Evolutionary conservation across 441 rosid species (phyloP).

Genomic region (Euphorbia schlechtendalii): DNA sequence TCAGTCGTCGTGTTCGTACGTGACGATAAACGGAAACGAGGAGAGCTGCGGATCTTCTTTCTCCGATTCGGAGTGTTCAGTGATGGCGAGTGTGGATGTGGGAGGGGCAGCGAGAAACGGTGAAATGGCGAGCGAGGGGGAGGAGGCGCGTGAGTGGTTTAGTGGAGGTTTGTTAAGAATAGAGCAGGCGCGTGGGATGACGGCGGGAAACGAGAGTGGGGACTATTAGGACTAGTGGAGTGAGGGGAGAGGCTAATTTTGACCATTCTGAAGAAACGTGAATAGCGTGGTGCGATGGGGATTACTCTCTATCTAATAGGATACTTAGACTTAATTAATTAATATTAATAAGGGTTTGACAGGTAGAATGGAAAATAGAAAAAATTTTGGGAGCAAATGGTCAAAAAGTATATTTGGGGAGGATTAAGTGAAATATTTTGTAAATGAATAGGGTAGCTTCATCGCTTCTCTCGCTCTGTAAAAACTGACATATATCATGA

Average conservation of each 20-base stretch:
- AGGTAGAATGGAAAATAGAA: too few relatives aligned
- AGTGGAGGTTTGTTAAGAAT: conserved; percentile 11
- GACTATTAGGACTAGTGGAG: conserved; percentile 5
- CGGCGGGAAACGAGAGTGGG: conserved; percentile 11
- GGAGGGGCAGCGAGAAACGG: conserved; percentile 20
- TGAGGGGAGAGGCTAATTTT: background rate
- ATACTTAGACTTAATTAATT: too few relatives aligned
- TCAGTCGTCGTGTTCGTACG: conserved; percentile 45
- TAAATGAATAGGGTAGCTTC: too few relatives aligned
- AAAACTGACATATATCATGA: too few relatives aligned
- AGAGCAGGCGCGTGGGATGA: too few relatives aligned
- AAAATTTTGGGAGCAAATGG: too few relatives aligned
- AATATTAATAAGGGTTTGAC: too few relatives aligned
- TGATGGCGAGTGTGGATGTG: conserved; percentile 57
- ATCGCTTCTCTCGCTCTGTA: too few relatives aligned
- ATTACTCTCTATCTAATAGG: background rate
- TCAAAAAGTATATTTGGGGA: too few relatives aligned
- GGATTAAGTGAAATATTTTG: too few relatives aligned
- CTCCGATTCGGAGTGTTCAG: conserved; percentile 47
- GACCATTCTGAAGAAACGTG: conserved; percentile 10
- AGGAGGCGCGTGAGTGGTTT: background rate
- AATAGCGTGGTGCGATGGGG: background rate
- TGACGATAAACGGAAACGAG: conserved; percentile 65
- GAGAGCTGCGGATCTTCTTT: conserved; percentile 69
- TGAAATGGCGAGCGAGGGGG: background rate